These are phyloP conservation scores for Mortierella antarctica DNA, from an alignment of 192 early-diverging fungal species.

Conservation along the genomic window DNA sequence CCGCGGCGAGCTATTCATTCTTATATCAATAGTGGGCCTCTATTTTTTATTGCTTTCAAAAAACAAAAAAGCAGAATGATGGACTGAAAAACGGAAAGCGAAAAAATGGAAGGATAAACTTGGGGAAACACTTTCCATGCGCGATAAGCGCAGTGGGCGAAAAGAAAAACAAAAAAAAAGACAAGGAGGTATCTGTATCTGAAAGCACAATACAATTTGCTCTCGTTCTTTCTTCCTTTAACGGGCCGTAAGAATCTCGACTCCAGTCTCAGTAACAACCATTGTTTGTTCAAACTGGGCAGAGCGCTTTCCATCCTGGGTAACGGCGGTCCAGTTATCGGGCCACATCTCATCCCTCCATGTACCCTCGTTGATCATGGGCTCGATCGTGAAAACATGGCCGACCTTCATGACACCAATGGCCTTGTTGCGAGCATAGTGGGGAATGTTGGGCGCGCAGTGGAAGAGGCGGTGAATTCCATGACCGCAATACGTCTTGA, in stretches of 20 bases:
- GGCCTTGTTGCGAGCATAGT: constrained; percentile 95
- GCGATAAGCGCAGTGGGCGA: too few species aligned
- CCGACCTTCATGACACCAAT: constrained; percentile 96
- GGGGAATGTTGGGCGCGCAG: constrained; percentile 89
- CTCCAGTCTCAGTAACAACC: constrained; percentile 91
- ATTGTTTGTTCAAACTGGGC: constrained; percentile 99
- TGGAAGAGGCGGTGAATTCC: constrained; percentile 93
- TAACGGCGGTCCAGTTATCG: constrained; percentile 91
- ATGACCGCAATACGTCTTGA: constrained; percentile 93
- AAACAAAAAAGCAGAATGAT: too few species aligned
- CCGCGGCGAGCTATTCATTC: too few species aligned
- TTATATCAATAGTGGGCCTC: too few species aligned
- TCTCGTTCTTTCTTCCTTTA: too few species aligned
- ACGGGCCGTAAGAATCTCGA: constrained; percentile 80
- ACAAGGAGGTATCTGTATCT: too few species aligned
- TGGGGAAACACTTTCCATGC: too few species aligned
- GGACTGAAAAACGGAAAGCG: too few species aligned
- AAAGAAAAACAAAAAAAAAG: too few species aligned
- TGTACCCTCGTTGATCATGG: constrained; percentile 95
- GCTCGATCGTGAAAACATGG: constrained; percentile 98
- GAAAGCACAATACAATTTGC: too few species aligned
- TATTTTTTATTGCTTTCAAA: too few species aligned
- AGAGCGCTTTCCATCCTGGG: constrained; percentile 91
- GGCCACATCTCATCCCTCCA: constrained; percentile 78
- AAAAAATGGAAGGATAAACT: too few species aligned